Conservation (phyloP, 495 filamentous ascomycete species). For the Hypoxylon subgilvum region DNA sequence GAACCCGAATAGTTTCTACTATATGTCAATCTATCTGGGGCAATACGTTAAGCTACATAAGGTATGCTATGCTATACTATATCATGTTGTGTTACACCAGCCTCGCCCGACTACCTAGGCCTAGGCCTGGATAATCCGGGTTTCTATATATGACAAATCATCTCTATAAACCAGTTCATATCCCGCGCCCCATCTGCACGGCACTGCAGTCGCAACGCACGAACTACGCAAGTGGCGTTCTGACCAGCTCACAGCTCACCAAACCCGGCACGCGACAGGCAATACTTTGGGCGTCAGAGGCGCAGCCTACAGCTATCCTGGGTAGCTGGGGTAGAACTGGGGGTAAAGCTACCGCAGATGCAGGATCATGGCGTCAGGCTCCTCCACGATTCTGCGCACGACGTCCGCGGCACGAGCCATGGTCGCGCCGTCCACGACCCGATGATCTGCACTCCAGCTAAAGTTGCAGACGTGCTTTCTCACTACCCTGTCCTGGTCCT, state of each 20-base stretch:
- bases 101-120: constrained; percentile 10
- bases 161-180: constrained; percentile 16
- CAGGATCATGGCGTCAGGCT: constrained; percentile 82
- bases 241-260: not conserved
- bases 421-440: constrained; percentile 91
- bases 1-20: not conserved
- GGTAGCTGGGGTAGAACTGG: too few relatives aligned
- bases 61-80: constrained; percentile 15
- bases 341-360: constrained; percentile 60
- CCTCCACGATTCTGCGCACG: constrained; percentile 77
- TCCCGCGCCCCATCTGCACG: constrained; percentile 1
- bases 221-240: constrained; percentile 15
- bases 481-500: constrained; percentile 62
- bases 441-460: constrained; percentile 96
- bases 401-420: constrained; percentile 87
- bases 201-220: not conserved
- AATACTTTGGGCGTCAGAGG: constrained; percentile 16
- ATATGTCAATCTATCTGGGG: not conserved
- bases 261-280: not conserved
- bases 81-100: not conserved
- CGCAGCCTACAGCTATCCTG: too few relatives aligned
- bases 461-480: constrained; percentile 77
- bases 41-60: not conserved
- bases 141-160: constrained; percentile 32
- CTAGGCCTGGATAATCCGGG: constrained; percentile 8